These are phyloP conservation scores for Cercospora sp. DNA, from an alignment of 2,329 filamentous ascomycete genomes.

Conservation along the genomic window DNA sequence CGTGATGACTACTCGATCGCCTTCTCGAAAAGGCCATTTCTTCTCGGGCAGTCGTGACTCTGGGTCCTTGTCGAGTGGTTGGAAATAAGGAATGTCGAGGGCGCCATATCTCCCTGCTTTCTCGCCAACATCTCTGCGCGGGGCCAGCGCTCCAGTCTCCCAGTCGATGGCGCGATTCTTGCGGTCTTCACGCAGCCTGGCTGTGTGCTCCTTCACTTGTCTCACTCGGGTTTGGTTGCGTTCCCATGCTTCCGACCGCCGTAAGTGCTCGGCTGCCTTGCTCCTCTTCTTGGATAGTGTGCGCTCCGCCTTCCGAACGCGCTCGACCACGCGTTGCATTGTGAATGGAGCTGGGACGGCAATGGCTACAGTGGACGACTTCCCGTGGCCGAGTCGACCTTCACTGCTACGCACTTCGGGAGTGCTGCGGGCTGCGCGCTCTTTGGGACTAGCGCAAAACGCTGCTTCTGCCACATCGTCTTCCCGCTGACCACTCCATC, in stretches of 20 bases:
- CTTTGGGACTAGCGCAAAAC: not conserved
- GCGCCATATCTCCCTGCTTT: constrained; percentile 61
- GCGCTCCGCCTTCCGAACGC: constrained; percentile 19
- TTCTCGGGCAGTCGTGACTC: constrained; percentile 18
- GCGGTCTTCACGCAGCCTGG: constrained; percentile 51
- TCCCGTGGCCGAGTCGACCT: not conserved
- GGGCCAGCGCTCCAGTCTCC: constrained; percentile 74
- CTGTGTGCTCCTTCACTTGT: constrained; percentile 29
- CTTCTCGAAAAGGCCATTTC: constrained; percentile 44
- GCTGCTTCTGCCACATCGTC: not conserved
- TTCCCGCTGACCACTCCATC: not conserved
- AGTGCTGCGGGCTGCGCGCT: not conserved
- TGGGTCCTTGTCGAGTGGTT: constrained; percentile 33
- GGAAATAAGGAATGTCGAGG: constrained; percentile 26
- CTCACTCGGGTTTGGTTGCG: constrained; percentile 31
- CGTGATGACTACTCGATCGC: constrained; percentile 80
- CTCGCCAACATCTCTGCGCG: constrained; percentile 69
- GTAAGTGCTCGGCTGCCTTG: constrained; percentile 11
- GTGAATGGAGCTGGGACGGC: not conserved
- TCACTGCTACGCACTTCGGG: not conserved
- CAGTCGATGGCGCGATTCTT: constrained; percentile 70
- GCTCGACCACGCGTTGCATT: constrained; percentile 26
- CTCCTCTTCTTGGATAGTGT: constrained; percentile 13
- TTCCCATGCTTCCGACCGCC: constrained; percentile 34
- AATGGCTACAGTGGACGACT: not conserved